phyloP scores from a whole-genome alignment of 2,329 filamentous ascomycete species.

The Cercospora berteroae region DNA sequence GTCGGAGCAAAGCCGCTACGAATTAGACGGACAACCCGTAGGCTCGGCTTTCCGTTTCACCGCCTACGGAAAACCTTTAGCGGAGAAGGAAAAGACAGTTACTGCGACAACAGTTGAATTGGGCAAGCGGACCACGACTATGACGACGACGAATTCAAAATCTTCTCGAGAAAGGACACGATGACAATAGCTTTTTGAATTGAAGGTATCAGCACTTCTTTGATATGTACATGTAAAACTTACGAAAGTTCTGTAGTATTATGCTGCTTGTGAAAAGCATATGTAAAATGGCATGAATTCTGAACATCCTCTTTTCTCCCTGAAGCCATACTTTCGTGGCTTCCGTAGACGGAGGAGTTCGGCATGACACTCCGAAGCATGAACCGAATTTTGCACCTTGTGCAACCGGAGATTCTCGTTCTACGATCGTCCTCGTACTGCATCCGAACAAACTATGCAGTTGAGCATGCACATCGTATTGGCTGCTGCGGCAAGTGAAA shows the following conservation, averaged over 20 bases:
- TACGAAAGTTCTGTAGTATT: background rate
- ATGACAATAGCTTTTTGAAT: background rate
- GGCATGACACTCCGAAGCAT: background rate
- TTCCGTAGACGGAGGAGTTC: background rate
- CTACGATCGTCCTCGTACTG: background rate
- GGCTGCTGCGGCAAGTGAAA: background rate
- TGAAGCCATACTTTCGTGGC: background rate
- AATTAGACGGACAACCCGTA: slow-evolving; percentile 18
- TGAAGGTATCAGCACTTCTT: background rate
- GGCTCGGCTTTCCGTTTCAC: slow-evolving; percentile 13
- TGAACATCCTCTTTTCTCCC: background rate
- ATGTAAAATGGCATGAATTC: background rate
- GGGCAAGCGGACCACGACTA: background rate
- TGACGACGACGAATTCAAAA: slow-evolving; percentile 2
- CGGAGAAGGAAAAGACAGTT: background rate
- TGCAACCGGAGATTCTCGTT: background rate
- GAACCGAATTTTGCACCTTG: background rate
- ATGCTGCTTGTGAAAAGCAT: background rate
- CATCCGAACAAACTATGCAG: background rate
- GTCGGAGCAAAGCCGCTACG: background rate
- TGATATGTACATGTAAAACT: background rate
- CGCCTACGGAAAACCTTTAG: background rate
- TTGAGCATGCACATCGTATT: background rate
- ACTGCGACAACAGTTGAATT: slow-evolving; percentile 1
- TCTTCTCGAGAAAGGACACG: slow-evolving; percentile 3